Evolutionary conservation across 768 basidiomycete genomes (phyloP).

Genomic region (Boletus reticuloceps): DNA sequence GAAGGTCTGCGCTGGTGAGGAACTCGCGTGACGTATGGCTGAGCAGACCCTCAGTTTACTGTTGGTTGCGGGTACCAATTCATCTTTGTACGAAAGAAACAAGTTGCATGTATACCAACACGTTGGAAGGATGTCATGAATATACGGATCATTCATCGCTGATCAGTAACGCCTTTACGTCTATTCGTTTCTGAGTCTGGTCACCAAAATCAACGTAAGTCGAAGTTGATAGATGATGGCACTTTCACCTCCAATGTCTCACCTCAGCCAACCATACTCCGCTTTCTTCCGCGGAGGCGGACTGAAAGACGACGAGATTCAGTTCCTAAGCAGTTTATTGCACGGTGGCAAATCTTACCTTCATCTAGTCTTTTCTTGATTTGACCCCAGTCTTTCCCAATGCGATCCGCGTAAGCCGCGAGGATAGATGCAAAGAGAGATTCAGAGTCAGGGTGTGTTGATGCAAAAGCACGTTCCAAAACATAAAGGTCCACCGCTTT

Average conservation of each 20-base stretch:
- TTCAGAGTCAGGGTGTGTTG: conserved; percentile 91
- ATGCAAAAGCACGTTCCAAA: conserved; percentile 91
- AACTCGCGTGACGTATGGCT: conserved; percentile 16
- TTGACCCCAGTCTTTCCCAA: conserved; percentile 68
- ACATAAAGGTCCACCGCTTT: conserved; percentile 98
- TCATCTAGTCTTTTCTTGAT: conserved; percentile 70
- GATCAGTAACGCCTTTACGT: too few species aligned
- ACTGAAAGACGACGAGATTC: conserved; percentile 43
- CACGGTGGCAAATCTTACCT: conserved; percentile 40
- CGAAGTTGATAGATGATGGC: neutral
- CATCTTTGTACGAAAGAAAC: neutral
- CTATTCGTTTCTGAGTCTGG: neutral
- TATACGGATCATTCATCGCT: neutral
- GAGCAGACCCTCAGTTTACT: too few species aligned
- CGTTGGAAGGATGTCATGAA: neutral
- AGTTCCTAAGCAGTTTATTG: neutral
- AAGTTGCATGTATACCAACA: neutral
- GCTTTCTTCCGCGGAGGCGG: conserved; percentile 81
- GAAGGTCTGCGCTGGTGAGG: conserved; percentile 68
- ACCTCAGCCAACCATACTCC: conserved; percentile 80
- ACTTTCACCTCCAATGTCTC: neutral
- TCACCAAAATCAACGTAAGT: too few species aligned
- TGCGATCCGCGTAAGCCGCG: conserved; percentile 53
- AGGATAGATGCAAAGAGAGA: conserved; percentile 69
- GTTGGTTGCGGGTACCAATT: neutral